Conservation (phyloP, 495 filamentous ascomycete genomes). For the Aspergillus cristatus region DNA sequence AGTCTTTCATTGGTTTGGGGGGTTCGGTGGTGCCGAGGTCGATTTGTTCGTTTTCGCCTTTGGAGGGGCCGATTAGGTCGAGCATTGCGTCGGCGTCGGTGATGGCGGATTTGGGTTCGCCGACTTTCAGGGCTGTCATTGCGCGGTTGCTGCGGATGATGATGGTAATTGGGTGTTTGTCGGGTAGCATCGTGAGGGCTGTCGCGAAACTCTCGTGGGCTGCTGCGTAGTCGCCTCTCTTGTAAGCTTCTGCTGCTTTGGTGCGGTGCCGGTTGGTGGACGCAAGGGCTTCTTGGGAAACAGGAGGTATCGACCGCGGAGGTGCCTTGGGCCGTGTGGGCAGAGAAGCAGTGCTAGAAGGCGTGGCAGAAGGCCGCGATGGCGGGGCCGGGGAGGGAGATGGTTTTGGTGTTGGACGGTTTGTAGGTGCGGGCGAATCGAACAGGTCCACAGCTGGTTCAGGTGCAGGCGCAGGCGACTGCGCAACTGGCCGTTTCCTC, state of each 20-base stretch:
- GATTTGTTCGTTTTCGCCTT: slow-evolving; percentile 72
- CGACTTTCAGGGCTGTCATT: slow-evolving; percentile 78
- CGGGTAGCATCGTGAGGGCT: slow-evolving; percentile 64
- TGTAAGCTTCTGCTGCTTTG: slow-evolving; percentile 79
- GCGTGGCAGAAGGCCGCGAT: slow-evolving; percentile 14
- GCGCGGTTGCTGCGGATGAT: slow-evolving; percentile 86
- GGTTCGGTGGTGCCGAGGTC: slow-evolving; percentile 54
- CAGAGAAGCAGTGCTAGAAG: slow-evolving; percentile 10
- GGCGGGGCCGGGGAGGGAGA: slow-evolving; percentile 21
- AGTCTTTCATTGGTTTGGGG: slow-evolving; percentile 80
- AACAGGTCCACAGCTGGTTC: slow-evolving; percentile 51
- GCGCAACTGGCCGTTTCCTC: slow-evolving; percentile 54
- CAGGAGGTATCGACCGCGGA: slow-evolving; percentile 54
- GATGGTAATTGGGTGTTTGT: slow-evolving; percentile 76
- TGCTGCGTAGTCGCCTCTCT: slow-evolving; percentile 80
- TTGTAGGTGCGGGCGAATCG: slow-evolving; percentile 31
- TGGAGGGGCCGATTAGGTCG: slow-evolving; percentile 66
- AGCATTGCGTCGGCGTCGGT: slow-evolving; percentile 74
- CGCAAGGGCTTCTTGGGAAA: slow-evolving; percentile 58
- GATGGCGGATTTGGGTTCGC: slow-evolving; percentile 77
- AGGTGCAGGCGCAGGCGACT: slow-evolving; percentile 24
- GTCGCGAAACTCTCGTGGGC: slow-evolving; percentile 75
- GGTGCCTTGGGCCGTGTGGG: slow-evolving; percentile 43
- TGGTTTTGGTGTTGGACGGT: slow-evolving; percentile 18
- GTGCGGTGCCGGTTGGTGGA: slow-evolving; percentile 66